Conservation (phyloP, 495 filamentous ascomycete genomes). For the Aspergillus leporis region DNA sequence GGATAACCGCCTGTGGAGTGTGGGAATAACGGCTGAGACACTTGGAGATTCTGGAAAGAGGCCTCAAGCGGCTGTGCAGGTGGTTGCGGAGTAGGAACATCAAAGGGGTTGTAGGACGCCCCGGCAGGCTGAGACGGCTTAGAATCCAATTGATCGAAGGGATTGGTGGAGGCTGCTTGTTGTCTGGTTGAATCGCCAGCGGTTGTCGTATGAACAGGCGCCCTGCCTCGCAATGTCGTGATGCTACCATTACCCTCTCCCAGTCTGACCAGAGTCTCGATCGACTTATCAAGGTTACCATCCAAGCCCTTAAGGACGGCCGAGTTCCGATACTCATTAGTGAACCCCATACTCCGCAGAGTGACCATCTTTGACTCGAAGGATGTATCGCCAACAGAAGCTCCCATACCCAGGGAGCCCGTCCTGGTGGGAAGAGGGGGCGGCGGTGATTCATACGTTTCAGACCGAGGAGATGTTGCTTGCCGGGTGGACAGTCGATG, state of each 20-base stretch:
- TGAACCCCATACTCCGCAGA: constrained; percentile 90
- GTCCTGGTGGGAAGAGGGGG: constrained; percentile 52
- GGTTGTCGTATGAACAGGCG: constrained; percentile 34
- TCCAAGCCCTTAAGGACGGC: constrained; percentile 75
- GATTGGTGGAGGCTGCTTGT: constrained; percentile 44
- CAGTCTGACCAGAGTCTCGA: constrained; percentile 78
- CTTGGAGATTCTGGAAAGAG: constrained; percentile 72
- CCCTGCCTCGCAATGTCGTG: constrained; percentile 39
- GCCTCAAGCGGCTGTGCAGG: constrained; percentile 63
- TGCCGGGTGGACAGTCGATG: constrained; percentile 36
- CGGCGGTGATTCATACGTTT: constrained; percentile 32
- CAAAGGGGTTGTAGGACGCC: constrained; percentile 67
- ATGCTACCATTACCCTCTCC: constrained; percentile 59
- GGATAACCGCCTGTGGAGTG: constrained; percentile 80
- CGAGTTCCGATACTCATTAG: constrained; percentile 76
- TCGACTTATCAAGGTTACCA: constrained; percentile 79
- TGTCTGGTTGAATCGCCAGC: constrained; percentile 15
- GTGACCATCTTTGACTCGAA: constrained; percentile 71
- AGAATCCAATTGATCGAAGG: constrained; percentile 49
- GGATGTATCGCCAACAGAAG: constrained; percentile 59
- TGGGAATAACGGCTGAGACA: constrained; percentile 74
- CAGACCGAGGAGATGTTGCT: constrained; percentile 28
- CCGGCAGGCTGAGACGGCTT: constrained; percentile 32
- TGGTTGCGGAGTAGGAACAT: constrained; percentile 44
- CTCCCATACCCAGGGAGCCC: constrained; percentile 66